Evolutionary conservation across 1,284 basidiomycete species (phyloP).

Genomic region (Clitocybe nebularis): DNA sequence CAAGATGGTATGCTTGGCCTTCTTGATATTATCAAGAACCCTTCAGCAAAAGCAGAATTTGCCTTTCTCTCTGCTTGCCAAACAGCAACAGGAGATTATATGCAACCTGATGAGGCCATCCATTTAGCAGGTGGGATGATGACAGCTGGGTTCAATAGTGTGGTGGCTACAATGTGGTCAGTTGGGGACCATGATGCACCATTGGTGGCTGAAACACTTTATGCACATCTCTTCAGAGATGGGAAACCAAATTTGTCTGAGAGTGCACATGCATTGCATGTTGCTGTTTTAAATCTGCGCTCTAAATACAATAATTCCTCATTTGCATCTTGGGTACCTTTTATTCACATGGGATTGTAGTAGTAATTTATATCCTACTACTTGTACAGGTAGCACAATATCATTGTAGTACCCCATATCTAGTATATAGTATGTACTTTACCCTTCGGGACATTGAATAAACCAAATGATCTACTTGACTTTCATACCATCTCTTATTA

Average conservation of each 20-base stretch:
- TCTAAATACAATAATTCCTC: not conserved
- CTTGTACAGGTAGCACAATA: no score
- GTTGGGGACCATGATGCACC: slow-evolving; percentile 10
- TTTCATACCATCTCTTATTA: no score
- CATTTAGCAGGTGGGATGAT: slow-evolving; percentile 31
- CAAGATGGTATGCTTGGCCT: slow-evolving; percentile 21
- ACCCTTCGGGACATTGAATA: no score
- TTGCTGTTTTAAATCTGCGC: slow-evolving; percentile 9
- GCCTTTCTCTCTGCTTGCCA: slow-evolving; percentile 34
- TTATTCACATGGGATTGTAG: slow-evolving; percentile 14
- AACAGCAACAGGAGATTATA: slow-evolving; percentile 25
- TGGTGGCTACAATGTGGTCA: slow-evolving; percentile 30
- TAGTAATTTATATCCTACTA: no score
- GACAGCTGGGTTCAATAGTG: slow-evolving; percentile 26
- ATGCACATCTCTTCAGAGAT: slow-evolving; percentile 5
- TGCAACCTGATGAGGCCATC: slow-evolving; percentile 24
- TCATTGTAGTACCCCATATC: no score
- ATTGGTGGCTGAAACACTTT: slow-evolving; percentile 6
- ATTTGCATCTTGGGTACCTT: slow-evolving; percentile 13
- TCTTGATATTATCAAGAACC: slow-evolving; percentile 18
- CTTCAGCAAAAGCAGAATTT: slow-evolving; percentile 20
- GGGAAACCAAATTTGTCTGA: not conserved
- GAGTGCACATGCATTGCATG: slow-evolving; percentile 12
- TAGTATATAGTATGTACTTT: no score
- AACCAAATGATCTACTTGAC: no score